Evolutionary conservation across 192 early-diverging fungal species (phyloP), one percentile per base, ranked within the genome.

Genomic region (Backusella liffmaniae): DNA sequence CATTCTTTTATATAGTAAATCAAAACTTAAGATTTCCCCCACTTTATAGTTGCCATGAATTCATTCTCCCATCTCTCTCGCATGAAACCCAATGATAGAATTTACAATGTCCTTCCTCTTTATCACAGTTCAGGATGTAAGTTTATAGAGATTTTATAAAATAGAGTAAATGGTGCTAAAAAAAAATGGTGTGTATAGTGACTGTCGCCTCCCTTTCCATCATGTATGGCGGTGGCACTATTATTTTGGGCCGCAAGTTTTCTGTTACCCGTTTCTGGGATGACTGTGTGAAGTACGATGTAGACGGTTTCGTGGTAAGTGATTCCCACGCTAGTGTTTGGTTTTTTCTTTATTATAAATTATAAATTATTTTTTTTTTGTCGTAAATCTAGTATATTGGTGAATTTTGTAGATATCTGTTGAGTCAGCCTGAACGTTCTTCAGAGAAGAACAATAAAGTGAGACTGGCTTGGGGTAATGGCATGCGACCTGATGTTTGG

Each of bases 401-500:
- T 32, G 92, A 93, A 68, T 80, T 93, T 5, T 89, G 87, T 39
- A 82, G 91, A 69, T 93, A 91, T 67, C 74, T 93, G 21, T 36
- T 92, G 23, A 79, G 77, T 59, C 80, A 81, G 7, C 88, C 90
- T 0, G 71, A 82, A 21, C 44, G 68, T n/a, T 80, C 87, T 13
- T 15, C 78, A 5, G 90, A 91, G 26, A 84, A 83, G 21, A 70
- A 75, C 16, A 89, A 92, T 66, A 79, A 82, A 4, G 80, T 93
- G 36, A 79, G 83, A 21, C 23, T 91, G 29, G 83, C 82, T 6
- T 84, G 86, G 71, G 92, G 92, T 36, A 93, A 93, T 77, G 92
- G 91, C 5, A 82, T 93, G 80, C 76, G 90, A 6, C 87, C 86
- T 8, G 92, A 93, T 35, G 80, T 93, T 4, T 93, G 92, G 91